Base-by-base conservation (phyloP, 495 filamentous ascomycete genomes). In the Podospora tetraspora region DNA sequence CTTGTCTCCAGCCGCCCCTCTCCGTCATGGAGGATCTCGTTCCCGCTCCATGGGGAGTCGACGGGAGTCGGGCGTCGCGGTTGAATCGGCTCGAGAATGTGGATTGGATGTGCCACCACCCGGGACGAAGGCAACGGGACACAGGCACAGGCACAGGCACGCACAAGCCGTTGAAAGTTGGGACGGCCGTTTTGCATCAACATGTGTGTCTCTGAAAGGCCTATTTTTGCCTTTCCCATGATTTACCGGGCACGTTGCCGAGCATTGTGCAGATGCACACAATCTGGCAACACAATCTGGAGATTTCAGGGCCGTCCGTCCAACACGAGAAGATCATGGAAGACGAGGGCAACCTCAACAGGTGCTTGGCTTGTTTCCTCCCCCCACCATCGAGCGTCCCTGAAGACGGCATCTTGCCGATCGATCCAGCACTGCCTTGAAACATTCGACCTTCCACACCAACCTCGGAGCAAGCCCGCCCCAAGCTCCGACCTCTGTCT, bases 261-360 rank as follows among this genome's bases (percentile, higher is more conserved):
- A 61, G 19, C 57, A 52, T 69, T 62, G 56, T 23, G 22, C 13
- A 61, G 16, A 25, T 65, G n/a, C 29, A 29, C 27, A 8, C 57
- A 32, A 63, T 69, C 63, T 66, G 52, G 11, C 25, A 25, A 29
- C 27, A 8, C 57, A 32, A 63, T 69, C 63, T 66, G 52, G 11
- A 66, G 58, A 69, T 60, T 69, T 69, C 68, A 69, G 68, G 68
- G 16, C 68, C 59, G 27, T 61, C 37, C 32, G 65, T 61, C 58
- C 65, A 66, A 66, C 65, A 66, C 65, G 65, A 66, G 64, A 21
- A 25, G 43, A 8, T 8, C 34, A 43, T 5, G 37, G 19, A 8
- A 52, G 43, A n/a, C 37, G 13, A 43, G 0, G n/a, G n/a, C n/a
- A n/a, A n/a, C n/a, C n/a, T n/a, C n/a, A n/a, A n/a, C n/a, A 43